Base-by-base conservation (phyloP, 2,329 filamentous ascomycete species). In the Diaporthe amygdali region DNA sequence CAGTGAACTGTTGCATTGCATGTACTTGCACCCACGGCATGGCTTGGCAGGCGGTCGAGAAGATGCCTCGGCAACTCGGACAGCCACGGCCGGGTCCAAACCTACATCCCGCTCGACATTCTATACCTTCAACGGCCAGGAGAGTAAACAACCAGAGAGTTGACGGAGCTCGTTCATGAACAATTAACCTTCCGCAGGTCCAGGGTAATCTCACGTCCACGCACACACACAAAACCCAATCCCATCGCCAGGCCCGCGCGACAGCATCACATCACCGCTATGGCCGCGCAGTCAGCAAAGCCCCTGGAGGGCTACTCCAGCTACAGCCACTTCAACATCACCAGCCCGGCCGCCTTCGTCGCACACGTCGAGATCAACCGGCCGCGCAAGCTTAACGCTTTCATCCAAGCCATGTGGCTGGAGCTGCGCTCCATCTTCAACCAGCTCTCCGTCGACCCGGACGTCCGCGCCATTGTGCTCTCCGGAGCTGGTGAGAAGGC, bases 341-440 rank as follows among this genome's bases (percentile, higher is more conserved):
- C 88, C n/a, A 91, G 90, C 51, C 94, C 95, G 0, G 78, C 84
- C 46, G 87, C 92, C 77, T 91, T 91, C 84, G 92, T 98, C 61
- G 93, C 92, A n/a, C 94, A 97, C 80, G 93, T 98, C 71, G 92
- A 98, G 83, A 97, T 97, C 83, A 95, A 97, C 84, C 90, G 95
- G 1, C 90, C 95, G 1, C 82, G 90, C 75, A 97, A 97, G 84
- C 85, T 98, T 80, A 98, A 98, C 81, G 91, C 95, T 74, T 98
- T 97, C 81, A 88, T 90, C 75, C 91, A 94, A 80, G 84, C 89
- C 68, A 96, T 98, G 91, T 98, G 95, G 94, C 84, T 92, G 67
- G 94, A 97, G 84, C 87, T 97, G 74, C 89, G 91, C 69, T 78
- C 81, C 15, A 86, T 97, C 75, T 96, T 98, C 84, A 82, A 85